Percentiles rank a stretch among this genome's conserved stretches.
Conservation (phyloP, 2,329 filamentous ascomycete genomes). For the Trichoderma sp. region DNA sequence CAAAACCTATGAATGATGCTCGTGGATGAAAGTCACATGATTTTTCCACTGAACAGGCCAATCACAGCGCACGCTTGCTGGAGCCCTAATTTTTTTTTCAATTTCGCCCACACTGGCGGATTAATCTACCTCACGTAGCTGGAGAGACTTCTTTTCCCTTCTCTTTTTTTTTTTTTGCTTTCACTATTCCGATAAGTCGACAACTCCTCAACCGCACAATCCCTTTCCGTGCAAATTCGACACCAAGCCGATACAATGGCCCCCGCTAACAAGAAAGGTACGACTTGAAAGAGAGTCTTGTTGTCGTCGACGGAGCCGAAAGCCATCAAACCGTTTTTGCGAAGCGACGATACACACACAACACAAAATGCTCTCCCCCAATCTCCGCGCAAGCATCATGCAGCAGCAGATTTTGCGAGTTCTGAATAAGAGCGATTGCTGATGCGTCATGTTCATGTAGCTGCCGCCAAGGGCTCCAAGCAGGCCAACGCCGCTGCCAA, state of each 20-base stretch:
- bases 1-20: not conserved
- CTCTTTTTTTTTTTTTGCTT: slow-evolving; percentile 13
- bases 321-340: not conserved
- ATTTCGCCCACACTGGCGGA: slow-evolving; percentile 28
- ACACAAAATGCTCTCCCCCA: not conserved
- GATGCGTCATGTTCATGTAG: slow-evolving; percentile 60
- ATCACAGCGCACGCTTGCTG: slow-evolving; percentile 16
- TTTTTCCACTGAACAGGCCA: not conserved
- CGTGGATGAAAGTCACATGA: slow-evolving; percentile 24
- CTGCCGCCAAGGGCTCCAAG: slow-evolving; percentile 68
- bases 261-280: slow-evolving; percentile 49
- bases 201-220: slow-evolving; percentile 19
- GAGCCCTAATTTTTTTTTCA: slow-evolving; percentile 31
- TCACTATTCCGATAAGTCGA: slow-evolving; percentile 18
- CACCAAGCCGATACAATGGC: slow-evolving; percentile 37
- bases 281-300: slow-evolving; percentile 35
- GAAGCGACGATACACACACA: slow-evolving; percentile 1
- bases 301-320: slow-evolving; percentile 16
- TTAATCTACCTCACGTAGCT: slow-evolving; percentile 7
- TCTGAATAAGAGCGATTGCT: slow-evolving; percentile 71
- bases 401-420: slow-evolving; percentile 78
- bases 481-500: slow-evolving; percentile 94
- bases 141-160: not conserved
- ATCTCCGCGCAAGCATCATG: slow-evolving; percentile 52
- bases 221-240: slow-evolving; percentile 14